A percentile compares a stretch with the other conserved stretches of the same genome.
phyloP scores from a whole-genome alignment of 257 asterid genomes.

The Nicotiana tomentosiformis region DNA sequence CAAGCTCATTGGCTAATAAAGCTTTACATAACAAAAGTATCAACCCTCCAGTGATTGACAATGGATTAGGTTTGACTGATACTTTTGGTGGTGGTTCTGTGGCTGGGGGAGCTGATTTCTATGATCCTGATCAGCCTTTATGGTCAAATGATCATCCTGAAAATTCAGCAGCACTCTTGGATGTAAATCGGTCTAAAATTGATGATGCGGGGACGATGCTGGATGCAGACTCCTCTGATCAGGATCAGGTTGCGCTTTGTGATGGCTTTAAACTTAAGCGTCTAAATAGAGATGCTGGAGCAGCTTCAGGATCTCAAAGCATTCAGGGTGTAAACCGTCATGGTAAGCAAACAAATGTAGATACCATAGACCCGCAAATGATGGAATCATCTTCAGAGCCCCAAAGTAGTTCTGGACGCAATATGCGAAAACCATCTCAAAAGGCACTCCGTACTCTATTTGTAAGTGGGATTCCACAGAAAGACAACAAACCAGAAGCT shows the following conservation, averaged over 20 bases:
- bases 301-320: slow-evolving; percentile 50
- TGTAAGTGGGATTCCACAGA: slow-evolving; percentile 71
- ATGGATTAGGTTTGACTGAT: slow-evolving; percentile 49
- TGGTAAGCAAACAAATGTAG: slow-evolving; percentile 35
- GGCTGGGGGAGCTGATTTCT: slow-evolving; percentile 64
- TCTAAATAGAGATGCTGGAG: slow-evolving; percentile 29
- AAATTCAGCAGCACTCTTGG: slow-evolving; percentile 48
- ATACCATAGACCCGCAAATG: slow-evolving; percentile 34
- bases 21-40: slow-evolving; percentile 39
- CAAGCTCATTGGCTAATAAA: slow-evolving; percentile 47
- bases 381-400: slow-evolving; percentile 44
- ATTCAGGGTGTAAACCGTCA: slow-evolving; percentile 30
- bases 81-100: slow-evolving; percentile 44
- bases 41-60: slow-evolving; percentile 46
- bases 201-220: slow-evolving; percentile 40
- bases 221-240: slow-evolving; percentile 40
- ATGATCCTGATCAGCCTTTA: slow-evolving; percentile 98
- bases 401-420: slow-evolving; percentile 43
- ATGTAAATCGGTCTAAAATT: slow-evolving; percentile 39
- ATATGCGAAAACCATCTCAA: slow-evolving; percentile 51
- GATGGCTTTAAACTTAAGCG: slow-evolving; percentile 47
- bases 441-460: slow-evolving; percentile 78
- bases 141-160: slow-evolving; percentile 66
- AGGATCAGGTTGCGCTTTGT: slow-evolving; percentile 28
- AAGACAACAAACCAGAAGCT: slow-evolving; percentile 82